A percentile compares a stretch with the other conserved stretches of the same genome.
Conservation (phyloP, 2,329 filamentous ascomycete species). For the Ophiostoma perfectum region DNA sequence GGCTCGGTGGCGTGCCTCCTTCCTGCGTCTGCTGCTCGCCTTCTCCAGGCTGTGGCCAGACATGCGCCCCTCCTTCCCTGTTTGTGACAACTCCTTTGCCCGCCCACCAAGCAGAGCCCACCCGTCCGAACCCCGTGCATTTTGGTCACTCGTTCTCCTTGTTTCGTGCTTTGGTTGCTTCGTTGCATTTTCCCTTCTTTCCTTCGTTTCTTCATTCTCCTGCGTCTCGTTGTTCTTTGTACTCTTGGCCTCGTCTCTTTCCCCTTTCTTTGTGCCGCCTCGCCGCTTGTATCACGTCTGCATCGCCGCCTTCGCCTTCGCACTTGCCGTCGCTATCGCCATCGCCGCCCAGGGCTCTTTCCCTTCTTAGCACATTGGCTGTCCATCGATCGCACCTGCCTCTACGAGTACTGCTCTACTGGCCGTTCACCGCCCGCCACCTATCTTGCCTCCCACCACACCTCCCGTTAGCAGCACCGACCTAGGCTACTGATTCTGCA, state of each 20-base stretch:
- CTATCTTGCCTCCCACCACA: not conserved
- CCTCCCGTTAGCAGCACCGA: not conserved
- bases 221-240: conserved; percentile 1
- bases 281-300: not conserved
- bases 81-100: conserved; percentile 20
- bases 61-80: conserved; percentile 22
- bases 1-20: not conserved
- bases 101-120: conserved; percentile 19
- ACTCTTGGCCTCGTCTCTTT: not conserved
- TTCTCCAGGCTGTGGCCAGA: not conserved
- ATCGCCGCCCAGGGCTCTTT: not conserved
- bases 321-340: not conserved
- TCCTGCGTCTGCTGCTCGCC: not conserved
- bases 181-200: conserved; percentile 11
- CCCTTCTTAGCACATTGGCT: conserved; percentile 13
- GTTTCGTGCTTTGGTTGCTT: conserved; percentile 15
- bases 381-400: conserved; percentile 15
- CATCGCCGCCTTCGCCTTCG: conserved; percentile 4
- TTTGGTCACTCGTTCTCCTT: conserved; percentile 17
- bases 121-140: conserved; percentile 20
- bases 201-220: not conserved
- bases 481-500: not conserved
- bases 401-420: not conserved
- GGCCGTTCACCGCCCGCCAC: conserved; percentile 17
- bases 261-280: conserved; percentile 13